Percentiles rank a stretch among this genome's conserved stretches.
Evolutionary conservation across 2,329 filamentous ascomycete species (phyloP).

Genomic region (Neopestalotiopsis sp.): DNA sequence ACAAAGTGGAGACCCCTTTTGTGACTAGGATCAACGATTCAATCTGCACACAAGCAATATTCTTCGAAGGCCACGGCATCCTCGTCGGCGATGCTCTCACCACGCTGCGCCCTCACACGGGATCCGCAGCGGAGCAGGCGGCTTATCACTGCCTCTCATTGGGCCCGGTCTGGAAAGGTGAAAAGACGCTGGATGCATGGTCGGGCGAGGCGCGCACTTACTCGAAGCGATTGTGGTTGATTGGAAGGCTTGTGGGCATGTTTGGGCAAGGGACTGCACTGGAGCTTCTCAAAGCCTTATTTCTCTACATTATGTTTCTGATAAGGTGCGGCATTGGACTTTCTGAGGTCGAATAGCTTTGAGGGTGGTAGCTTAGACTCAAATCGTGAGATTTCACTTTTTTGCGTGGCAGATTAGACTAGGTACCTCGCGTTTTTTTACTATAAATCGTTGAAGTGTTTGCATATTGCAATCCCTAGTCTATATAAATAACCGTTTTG

Average conservation of each 20-base stretch:
- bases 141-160: slow-evolving; percentile 48
- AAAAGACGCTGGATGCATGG: slow-evolving; percentile 41
- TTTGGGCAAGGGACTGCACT: not conserved
- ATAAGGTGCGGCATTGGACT: not conserved
- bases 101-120: slow-evolving; percentile 52
- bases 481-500: too few relatives aligned
- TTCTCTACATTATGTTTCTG: not conserved
- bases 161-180: slow-evolving; percentile 43
- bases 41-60: slow-evolving; percentile 41
- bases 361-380: not conserved
- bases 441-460: too few relatives aligned
- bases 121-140: slow-evolving; percentile 51
- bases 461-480: too few relatives aligned
- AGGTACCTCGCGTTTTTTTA: too few relatives aligned
- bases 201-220: slow-evolving; percentile 27
- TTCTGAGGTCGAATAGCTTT: not conserved
- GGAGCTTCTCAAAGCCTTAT: not conserved
- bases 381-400: too few relatives aligned
- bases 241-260: not conserved
- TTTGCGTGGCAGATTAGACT: too few relatives aligned
- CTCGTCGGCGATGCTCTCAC: slow-evolving; percentile 53
- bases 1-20: not conserved
- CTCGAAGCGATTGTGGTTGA: not conserved
- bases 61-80: slow-evolving; percentile 46
- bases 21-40: slow-evolving; percentile 25